Evolutionary conservation across 371 early-diverging fungal species (phyloP).

Genomic region (Zychaea mexicana): DNA sequence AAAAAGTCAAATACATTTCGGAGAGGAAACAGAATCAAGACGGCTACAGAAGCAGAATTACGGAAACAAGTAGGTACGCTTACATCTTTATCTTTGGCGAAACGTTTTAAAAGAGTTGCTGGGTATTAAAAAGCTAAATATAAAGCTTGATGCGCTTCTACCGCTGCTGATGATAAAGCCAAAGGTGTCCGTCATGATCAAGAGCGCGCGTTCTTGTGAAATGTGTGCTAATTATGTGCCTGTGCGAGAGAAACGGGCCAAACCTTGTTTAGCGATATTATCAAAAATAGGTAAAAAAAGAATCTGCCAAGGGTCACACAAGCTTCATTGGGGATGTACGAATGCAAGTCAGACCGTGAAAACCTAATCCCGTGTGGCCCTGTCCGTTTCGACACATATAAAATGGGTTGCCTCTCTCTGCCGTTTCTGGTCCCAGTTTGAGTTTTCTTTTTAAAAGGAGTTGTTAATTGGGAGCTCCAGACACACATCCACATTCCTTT

Average conservation of each 20-base stretch:
- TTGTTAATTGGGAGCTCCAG: no score
- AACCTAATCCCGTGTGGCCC: not conserved
- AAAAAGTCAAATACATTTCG: not conserved
- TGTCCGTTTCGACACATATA: not conserved
- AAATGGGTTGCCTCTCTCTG: not conserved
- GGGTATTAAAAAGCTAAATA: no score
- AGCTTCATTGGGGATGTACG: conserved; percentile 2
- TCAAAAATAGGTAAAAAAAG: conserved; percentile 4
- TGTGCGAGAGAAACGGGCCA: conserved; percentile 2
- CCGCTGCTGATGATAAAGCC: not conserved
- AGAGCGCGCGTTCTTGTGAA: no score
- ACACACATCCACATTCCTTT: not conserved
- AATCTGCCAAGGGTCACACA: conserved; percentile 8
- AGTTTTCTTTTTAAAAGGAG: no score
- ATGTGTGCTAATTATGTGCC: not conserved
- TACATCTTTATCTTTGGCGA: no score
- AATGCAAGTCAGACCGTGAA: not conserved
- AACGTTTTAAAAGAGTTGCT: no score
- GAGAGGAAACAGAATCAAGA: not conserved
- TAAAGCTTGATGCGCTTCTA: no score
- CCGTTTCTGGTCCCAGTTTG: not conserved
- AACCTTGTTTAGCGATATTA: conserved; percentile 1
- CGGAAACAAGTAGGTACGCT: no score
- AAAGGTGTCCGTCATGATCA: no score
- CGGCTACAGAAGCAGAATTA: not conserved